Conservation (phyloP, 148 eudicot genomes). For the Camellia japonica region DNA sequence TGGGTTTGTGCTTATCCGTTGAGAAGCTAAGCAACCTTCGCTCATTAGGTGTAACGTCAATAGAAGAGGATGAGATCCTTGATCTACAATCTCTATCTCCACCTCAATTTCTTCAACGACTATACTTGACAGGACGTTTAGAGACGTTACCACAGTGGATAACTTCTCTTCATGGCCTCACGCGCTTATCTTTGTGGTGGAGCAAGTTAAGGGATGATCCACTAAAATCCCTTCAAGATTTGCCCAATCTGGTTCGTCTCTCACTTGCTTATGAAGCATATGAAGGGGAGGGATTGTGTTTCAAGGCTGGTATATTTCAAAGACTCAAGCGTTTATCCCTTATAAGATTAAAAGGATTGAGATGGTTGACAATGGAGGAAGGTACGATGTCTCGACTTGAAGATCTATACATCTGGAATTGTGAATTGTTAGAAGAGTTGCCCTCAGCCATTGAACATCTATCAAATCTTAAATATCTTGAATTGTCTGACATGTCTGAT, state of each 20-base stretch:
- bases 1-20: not conserved
- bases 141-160: not conserved
- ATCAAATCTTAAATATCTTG: not conserved
- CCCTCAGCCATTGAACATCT: not conserved
- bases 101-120: not conserved
- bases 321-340: not conserved
- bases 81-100: not conserved
- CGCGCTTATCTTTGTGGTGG: not conserved
- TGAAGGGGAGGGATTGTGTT: constrained; percentile 15
- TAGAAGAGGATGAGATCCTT: not conserved
- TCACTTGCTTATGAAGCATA: not conserved
- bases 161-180: constrained; percentile 7
- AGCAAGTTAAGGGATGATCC: too few relatives aligned
- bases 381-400: constrained; percentile 19
- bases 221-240: not conserved
- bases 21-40: not conserved
- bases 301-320: constrained; percentile 9
- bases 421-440: not conserved
- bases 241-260: constrained; percentile 2
- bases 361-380: constrained; percentile 10
- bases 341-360: not conserved
- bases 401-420: not conserved
- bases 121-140: not conserved
- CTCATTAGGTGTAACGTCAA: not conserved
- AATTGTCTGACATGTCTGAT: not conserved